Conservation (phyloP, 1,284 basidiomycete genomes). For the Cutaneotrichosporon arboriforme region DNA sequence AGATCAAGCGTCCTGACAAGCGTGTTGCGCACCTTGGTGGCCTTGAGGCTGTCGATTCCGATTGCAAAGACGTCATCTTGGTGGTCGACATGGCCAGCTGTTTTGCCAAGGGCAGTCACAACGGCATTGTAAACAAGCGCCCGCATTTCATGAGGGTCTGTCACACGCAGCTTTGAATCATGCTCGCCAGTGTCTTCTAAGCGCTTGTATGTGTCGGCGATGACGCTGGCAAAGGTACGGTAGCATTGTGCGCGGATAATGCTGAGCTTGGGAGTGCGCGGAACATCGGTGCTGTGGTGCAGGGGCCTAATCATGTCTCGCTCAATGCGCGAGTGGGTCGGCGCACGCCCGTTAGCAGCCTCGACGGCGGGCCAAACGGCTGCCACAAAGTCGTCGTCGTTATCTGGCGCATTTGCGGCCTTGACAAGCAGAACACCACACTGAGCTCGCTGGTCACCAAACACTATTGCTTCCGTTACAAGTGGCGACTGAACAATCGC, state of each 20-base stretch:
- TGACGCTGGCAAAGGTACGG: slow-evolving; percentile 53
- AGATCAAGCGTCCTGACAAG: slow-evolving; percentile 52
- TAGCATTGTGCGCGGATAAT: slow-evolving; percentile 50
- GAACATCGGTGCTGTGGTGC: slow-evolving; percentile 46
- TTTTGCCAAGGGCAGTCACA: slow-evolving; percentile 41
- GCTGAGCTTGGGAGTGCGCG: slow-evolving; percentile 44
- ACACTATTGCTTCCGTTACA: slow-evolving; percentile 55
- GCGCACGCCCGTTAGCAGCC: slow-evolving; percentile 54
- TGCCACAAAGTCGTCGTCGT: slow-evolving; percentile 46
- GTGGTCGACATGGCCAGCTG: slow-evolving; percentile 24
- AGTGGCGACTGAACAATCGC: slow-evolving; percentile 50
- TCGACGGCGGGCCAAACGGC: slow-evolving; percentile 53
- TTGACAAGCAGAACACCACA: slow-evolving; percentile 57
- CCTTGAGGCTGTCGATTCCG: slow-evolving; percentile 58
- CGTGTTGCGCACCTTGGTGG: slow-evolving; percentile 55
- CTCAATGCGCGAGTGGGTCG: slow-evolving; percentile 54
- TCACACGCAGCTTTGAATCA: slow-evolving; percentile 36
- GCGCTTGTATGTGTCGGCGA: slow-evolving; percentile 52
- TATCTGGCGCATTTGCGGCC: slow-evolving; percentile 50
- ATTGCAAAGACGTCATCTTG: slow-evolving; percentile 40
- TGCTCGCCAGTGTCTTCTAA: slow-evolving; percentile 50
- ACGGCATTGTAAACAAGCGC: slow-evolving; percentile 47
- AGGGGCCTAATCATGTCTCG: slow-evolving; percentile 56
- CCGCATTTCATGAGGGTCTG: slow-evolving; percentile 41
- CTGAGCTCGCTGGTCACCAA: slow-evolving; percentile 56